phyloP scores from a whole-genome alignment of 306 rosid species.

The Vachellia collinsii region DNA sequence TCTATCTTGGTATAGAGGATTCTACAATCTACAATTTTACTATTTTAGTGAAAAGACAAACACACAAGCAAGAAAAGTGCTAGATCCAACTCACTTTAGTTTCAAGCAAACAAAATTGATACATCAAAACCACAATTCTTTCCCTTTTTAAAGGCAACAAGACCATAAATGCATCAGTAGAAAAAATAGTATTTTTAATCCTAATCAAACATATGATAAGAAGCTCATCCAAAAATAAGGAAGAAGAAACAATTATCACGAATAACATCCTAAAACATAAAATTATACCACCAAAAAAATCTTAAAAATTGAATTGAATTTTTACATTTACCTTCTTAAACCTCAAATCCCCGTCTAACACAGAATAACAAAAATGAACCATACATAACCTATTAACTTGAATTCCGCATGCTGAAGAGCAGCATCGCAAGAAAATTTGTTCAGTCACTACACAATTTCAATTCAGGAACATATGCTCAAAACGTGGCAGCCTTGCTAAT shows the following conservation, averaged over 20 bases:
- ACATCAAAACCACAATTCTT: not conserved
- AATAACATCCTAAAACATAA: not conserved
- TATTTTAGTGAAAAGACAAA: not conserved
- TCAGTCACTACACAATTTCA: not conserved
- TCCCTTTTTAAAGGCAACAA: not conserved
- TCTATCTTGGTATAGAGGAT: not conserved
- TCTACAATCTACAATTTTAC: too few species aligned
- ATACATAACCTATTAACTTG: too few species aligned
- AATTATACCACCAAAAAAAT: not conserved
- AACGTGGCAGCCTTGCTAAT: constrained; percentile 9
- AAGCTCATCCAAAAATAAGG: constrained; percentile 12
- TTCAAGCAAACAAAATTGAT: constrained; percentile 21
- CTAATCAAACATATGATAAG: constrained; percentile 8
- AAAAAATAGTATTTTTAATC: constrained; percentile 15
- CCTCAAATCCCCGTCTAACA: too few species aligned
- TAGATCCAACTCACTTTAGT: not conserved
- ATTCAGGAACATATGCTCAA: not conserved
- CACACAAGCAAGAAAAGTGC: not conserved
- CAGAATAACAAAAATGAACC: too few species aligned
- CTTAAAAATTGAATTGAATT: not conserved
- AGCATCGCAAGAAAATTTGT: not conserved
- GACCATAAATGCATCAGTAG: not conserved
- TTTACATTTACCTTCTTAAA: not conserved
- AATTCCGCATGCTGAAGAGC: too few species aligned
- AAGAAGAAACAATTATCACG: constrained; percentile 12